Evolutionary conservation across 345 rosid species (phyloP), one percentile per base, ranked within the genome.

Genomic region (Firmiana major): DNA sequence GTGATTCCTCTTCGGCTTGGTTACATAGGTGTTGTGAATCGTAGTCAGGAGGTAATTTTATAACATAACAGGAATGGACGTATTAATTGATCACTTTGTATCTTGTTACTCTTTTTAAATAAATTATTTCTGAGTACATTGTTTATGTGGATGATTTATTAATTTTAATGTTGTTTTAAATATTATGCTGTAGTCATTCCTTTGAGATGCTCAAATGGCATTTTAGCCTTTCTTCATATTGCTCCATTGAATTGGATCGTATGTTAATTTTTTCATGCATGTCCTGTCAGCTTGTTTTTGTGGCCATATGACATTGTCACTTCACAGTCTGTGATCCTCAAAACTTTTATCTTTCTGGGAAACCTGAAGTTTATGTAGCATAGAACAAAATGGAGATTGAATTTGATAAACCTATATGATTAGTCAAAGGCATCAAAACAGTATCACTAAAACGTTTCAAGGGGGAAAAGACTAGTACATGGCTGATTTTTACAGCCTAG

Each of bases 1-100:
- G 93, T 89, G 65, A 87, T 93, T 75, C 97, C 98, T 10, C 90
- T 95, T 79, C 88, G 93, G 59, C 97, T 95, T 79, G 99, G 99
- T 78, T 95, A 93, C n/a, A 87, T 95, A 49, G 99, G 98, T 51
- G 96, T 95, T 40, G 98, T 95, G 46, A 93, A 93, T 86, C 95
- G 98, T 38, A 84, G 99, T 85, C 99, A 93, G 80, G 98, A 95
- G 98, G 98, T 95, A 90, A 80, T 42, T 63, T 4, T 63, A 24
- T 71, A 57, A 45, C 73, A 24, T 46, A 22, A 40, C 45, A 17
- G 38, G 71, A 36, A 38, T 53, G 9, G 46, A 57, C 17, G 38
- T 65, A 51, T 65, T 58, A 58, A 17, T 59, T 38, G n/a, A 68
- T 70, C 46, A 34, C 3, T 38, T 74, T 74, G 53, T 62, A 49